These are phyloP conservation scores for Hortaea sp. DNA, from an alignment of 2,329 filamentous ascomycete genomes.

Conservation along the genomic window DNA sequence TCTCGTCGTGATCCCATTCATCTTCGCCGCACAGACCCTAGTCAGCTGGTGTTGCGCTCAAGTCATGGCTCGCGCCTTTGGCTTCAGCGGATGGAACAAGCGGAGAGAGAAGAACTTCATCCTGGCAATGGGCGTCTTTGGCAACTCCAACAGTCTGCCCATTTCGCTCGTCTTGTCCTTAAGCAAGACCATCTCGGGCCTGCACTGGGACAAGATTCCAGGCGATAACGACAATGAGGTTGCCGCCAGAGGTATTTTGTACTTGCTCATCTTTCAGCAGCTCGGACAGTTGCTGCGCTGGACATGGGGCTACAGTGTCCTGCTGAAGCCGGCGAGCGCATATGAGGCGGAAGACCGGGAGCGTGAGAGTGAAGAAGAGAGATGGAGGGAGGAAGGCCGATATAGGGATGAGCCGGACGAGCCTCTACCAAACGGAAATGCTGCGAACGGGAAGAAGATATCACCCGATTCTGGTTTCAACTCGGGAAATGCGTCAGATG, in stretches of 20 bases:
- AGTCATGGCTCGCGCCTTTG: conserved; percentile 61
- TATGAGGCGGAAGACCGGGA: conserved; percentile 57
- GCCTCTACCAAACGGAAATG: conserved; percentile 27
- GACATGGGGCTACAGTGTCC: conserved; percentile 95
- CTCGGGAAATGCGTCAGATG: conserved; percentile 26
- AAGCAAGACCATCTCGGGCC: conserved; percentile 78
- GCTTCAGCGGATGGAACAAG: conserved; percentile 43
- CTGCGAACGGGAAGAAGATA: conserved; percentile 7
- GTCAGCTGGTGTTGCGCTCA: conserved; percentile 74
- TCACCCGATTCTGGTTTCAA: conserved; percentile 35
- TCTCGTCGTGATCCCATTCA: conserved; percentile 86
- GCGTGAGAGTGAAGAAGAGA: conserved; percentile 38
- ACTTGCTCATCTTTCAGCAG: conserved; percentile 95
- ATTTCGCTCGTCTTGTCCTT: conserved; percentile 93
- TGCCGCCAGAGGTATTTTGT: conserved; percentile 83
- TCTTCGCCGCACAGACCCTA: conserved; percentile 78
- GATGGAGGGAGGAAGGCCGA: conserved; percentile 39
- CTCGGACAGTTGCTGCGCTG: conserved; percentile 89
- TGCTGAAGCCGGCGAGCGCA: conserved; percentile 74
- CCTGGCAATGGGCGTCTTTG: conserved; percentile 93
- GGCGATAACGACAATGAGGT: conserved; percentile 95
- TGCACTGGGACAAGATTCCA: conserved; percentile 87
- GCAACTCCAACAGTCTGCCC: conserved; percentile 94
- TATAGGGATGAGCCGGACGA: conserved; percentile 42
- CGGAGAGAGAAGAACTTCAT: conserved; percentile 89